These are phyloP conservation scores for Turnera subulata DNA, from an alignment of 345 rosid species.

Conservation along the genomic window DNA sequence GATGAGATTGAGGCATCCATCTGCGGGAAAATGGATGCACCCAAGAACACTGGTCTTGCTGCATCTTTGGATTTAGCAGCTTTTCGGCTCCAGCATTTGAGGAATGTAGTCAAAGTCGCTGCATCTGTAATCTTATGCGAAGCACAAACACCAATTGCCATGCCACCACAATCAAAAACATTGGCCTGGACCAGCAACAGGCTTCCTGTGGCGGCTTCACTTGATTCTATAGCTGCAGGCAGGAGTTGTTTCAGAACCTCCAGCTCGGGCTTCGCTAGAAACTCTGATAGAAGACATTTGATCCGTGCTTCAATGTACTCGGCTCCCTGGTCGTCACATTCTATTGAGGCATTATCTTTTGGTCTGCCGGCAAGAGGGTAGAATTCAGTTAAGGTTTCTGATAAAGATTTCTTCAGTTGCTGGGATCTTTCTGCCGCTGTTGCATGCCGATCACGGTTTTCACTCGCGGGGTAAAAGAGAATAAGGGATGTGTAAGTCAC, in stretches of 20 bases:
- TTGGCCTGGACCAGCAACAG: constrained; percentile 21
- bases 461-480: constrained; percentile 19
- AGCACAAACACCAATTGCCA: constrained; percentile 16
- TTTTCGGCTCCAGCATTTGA: constrained; percentile 23
- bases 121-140: constrained; percentile 27
- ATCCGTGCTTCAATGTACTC: constrained; percentile 34
- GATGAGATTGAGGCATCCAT: constrained; percentile 2
- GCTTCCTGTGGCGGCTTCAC: constrained; percentile 7
- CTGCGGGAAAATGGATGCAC: constrained; percentile 17
- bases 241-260: constrained; percentile 14
- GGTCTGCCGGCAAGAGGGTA: constrained; percentile 36
- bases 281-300: constrained; percentile 20
- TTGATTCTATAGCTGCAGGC: constrained; percentile 17
- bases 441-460: no score
- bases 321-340: constrained; percentile 39
- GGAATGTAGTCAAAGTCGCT: constrained; percentile 6
- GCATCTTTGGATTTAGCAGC: background rate
- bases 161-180: constrained; percentile 25
- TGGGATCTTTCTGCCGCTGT: background rate
- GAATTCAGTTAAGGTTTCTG: constrained; percentile 32
- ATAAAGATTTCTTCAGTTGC: constrained; percentile 37
- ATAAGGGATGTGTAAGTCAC: constrained; percentile 5
- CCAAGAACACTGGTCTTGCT: constrained; percentile 4
- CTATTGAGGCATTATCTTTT: constrained; percentile 8
- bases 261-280: constrained; percentile 26